Evolutionary conservation across 2,329 filamentous ascomycete species (phyloP), one percentile per base, ranked within the genome.

Genomic region (Nothomitra cinnamomea): DNA sequence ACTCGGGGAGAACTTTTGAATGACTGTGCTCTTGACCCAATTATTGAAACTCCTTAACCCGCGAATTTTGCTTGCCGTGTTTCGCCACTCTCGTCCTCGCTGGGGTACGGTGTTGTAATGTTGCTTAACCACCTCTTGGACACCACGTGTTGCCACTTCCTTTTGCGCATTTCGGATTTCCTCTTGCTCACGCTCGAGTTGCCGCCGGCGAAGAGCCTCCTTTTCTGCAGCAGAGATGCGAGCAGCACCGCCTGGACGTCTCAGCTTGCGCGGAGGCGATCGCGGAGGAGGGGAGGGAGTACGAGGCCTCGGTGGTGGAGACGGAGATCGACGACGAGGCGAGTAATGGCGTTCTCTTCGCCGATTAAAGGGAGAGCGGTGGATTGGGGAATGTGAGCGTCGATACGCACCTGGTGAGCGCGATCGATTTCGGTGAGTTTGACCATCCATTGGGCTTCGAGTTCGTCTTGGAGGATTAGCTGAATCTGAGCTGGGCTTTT

Each of bases 101-200:
- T 98, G 85, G 0, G 90, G 90, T 0, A 96, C 90, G 38, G 85
- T 83, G 68, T 98, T 98, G 75, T 98, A 98, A 68, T 95, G 90
- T 59, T 94, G 83, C 51, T 83, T 80, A 50, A 96, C 92, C 6
- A 94, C 82, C 62, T 96, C 87, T 61, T 89, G 81, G 42, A 87
- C 80, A 43, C 81, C 82, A 51, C 81, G 69, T 25, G 69, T 68
- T 35, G 63, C 63, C 13, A 65, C 61, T 35, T 55, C 60, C 22
- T 60, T 62, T 57, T 70, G 17, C 17, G 57, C 58, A 40, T 56
- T 54, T 12, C 55, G 53, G 35, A 72, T 69, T 43, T 69, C 67
- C 43, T 70, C 0, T 64, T 70, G 49, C 67, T 84, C 76, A 13
- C 77, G 69, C 59, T 82, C 73, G 41, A 72, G 60, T 53, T 73